These are phyloP conservation scores for Entomortierella chlamydospora DNA, from an alignment of 192 early-diverging fungal species.

Conservation along the genomic window DNA sequence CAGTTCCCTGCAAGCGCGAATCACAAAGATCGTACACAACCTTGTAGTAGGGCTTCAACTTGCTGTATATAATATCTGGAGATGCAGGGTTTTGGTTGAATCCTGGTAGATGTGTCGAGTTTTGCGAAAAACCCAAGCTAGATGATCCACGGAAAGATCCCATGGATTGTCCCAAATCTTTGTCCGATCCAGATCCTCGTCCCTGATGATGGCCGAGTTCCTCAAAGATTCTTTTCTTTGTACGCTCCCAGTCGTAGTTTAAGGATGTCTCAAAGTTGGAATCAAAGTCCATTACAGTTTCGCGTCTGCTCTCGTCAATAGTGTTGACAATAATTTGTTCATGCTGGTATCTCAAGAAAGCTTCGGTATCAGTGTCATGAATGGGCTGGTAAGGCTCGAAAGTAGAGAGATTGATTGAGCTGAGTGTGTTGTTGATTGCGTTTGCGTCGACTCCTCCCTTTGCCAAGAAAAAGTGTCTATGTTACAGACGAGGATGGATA, in stretches of 20 bases:
- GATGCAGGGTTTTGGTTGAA: constrained; percentile 31
- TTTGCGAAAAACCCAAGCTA: constrained; percentile 31
- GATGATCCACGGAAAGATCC: constrained; percentile 32
- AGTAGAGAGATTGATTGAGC: constrained; percentile 76
- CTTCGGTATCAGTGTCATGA: constrained; percentile 87
- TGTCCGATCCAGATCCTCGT: constrained; percentile 8
- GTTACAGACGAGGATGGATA: not conserved
- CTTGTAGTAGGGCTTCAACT: constrained; percentile 56
- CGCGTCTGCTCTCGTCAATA: constrained; percentile 74
- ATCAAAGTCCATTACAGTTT: constrained; percentile 78
- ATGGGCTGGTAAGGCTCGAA: constrained; percentile 80
- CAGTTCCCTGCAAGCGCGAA: constrained; percentile 42
- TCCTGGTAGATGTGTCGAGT: constrained; percentile 21
- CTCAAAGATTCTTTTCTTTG: constrained; percentile 81
- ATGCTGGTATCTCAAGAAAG: constrained; percentile 78
- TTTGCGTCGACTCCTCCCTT: constrained; percentile 85
- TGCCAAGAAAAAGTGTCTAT: constrained; percentile 80
- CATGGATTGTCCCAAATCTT: not conserved
- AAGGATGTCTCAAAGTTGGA: constrained; percentile 66
- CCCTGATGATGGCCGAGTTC: constrained; percentile 80
- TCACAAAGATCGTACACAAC: constrained; percentile 63
- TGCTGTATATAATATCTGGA: constrained; percentile 28
- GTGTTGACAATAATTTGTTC: constrained; percentile 82
- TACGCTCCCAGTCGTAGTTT: constrained; percentile 78
- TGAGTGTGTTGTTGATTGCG: constrained; percentile 66